These are phyloP conservation scores for Ophiostoma sp. DNA, from an alignment of 2,329 filamentous ascomycete genomes.

Conservation along the genomic window DNA sequence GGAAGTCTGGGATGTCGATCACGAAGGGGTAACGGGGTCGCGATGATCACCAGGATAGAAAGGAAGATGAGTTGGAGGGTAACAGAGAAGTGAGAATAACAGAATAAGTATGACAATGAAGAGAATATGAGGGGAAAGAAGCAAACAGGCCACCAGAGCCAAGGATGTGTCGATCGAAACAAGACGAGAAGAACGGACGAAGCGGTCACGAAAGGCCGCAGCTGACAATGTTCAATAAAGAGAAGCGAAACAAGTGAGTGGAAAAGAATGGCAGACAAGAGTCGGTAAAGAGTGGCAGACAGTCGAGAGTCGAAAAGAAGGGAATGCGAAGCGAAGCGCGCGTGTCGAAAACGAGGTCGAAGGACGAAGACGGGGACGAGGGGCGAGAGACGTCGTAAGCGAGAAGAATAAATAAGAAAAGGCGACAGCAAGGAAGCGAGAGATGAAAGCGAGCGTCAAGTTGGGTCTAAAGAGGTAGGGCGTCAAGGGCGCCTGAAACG, in stretches of 20 bases:
- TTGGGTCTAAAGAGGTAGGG: neutral
- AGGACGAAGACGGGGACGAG: neutral
- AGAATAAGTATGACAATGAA: neutral
- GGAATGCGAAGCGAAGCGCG: neutral
- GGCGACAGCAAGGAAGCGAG: neutral
- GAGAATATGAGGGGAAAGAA: neutral
- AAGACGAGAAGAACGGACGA: neutral
- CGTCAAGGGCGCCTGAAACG: constrained; percentile 12
- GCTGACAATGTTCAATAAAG: neutral
- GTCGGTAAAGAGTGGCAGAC: constrained; percentile 8
- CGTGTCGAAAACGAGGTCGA: neutral
- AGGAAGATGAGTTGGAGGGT: neutral
- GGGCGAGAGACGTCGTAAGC: neutral
- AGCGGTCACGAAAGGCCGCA: neutral
- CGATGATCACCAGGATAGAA: neutral
- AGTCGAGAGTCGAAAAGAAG: neutral
- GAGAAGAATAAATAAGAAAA: neutral
- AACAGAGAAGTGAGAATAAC: neutral
- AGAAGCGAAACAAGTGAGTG: neutral
- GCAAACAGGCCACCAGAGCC: constrained; percentile 8
- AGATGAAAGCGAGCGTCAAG: constrained; percentile 1
- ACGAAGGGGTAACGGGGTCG: neutral
- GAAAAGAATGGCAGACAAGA: constrained; percentile 10
- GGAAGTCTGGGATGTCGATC: neutral
- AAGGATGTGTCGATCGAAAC: constrained; percentile 8